Evolutionary conservation across 345 rosid species (phyloP), one percentile per base, ranked within the genome.

Genomic region (Sonneratia alba): DNA sequence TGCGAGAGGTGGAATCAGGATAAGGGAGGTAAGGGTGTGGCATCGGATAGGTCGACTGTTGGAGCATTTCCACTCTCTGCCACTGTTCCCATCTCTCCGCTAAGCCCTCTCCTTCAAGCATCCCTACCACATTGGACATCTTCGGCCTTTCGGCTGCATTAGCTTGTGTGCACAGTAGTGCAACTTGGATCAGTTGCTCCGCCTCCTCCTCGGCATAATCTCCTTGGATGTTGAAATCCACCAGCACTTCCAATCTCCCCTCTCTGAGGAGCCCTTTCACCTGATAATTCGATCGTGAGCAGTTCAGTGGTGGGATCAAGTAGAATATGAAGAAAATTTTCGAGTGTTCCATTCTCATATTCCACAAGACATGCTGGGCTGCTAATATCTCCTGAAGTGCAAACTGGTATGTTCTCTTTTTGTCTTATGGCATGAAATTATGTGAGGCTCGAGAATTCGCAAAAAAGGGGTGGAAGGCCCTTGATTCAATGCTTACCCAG

Each of bases 31-130:
- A 7, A 22, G 1, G 6, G 34, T 57, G 27, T 9, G 32, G 12
- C 32, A 4, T 57, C 38, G 2, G 37, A 4, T 32, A 16, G 38
- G 14, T 62, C 18, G 66, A 27, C 38, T 37, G 18, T 7, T 14
- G 66, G 37, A 62, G 66, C 37, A 32, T 34, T 13, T 34, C 66
- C 5, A 7, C 32, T 10, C n/a, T 57, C 66, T 34, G 38, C 66
- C 36, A 68, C 36, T 68, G 47, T 55, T 68, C 55, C 70, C 70
- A 68, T 43, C 70, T 68, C 70, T 70, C 66, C 5, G 57, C 14
- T 42, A 56, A 51, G 73, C 59, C 15, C 22, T 37, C 64, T 12
- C 65, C 70, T 73, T 73, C 76, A 16, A 73, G 49, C 18, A 51
- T 67, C 14, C 32, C 13, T 7, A 66, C 37, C 64, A 73, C 71